Conservation (phyloP, 805 yeast species). For the Hemisphaericaspora nanyangensis region DNA sequence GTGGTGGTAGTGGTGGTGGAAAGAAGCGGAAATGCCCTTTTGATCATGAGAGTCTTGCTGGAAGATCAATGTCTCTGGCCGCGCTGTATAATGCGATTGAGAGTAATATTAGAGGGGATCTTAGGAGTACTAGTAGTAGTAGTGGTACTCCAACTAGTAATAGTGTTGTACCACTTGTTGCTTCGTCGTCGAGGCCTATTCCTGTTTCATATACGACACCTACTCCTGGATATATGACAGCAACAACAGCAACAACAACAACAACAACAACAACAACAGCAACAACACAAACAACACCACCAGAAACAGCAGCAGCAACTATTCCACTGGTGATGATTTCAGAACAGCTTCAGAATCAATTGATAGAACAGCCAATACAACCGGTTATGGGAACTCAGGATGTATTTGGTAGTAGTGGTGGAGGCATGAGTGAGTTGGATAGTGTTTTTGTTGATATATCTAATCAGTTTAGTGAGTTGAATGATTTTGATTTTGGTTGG, state of each 20-base stretch:
- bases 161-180: background rate
- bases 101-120: constrained; percentile 16
- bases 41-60: constrained; percentile 16
- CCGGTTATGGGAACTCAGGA: too few species aligned
- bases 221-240: too few species aligned
- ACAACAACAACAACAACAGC: too few species aligned
- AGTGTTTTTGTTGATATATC: constrained; percentile 1
- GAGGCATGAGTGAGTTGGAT: constrained; percentile 4
- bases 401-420: too few species aligned
- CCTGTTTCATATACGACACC: background rate
- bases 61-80: too few species aligned
- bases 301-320: too few species aligned
- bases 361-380: too few species aligned
- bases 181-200: background rate
- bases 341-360: too few species aligned
- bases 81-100: constrained; percentile 10
- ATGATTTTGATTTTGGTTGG: constrained; percentile 22
- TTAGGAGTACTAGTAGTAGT: background rate
- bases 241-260: too few species aligned
- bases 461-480: constrained; percentile 14
- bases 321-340: too few species aligned
- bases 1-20: background rate
- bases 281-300: too few species aligned
- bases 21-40: constrained; percentile 30
- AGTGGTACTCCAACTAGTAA: background rate